phyloP scores from a whole-genome alignment of 768 basidiomycete genomes.

The Boletus pseudo-olivaceus region DNA sequence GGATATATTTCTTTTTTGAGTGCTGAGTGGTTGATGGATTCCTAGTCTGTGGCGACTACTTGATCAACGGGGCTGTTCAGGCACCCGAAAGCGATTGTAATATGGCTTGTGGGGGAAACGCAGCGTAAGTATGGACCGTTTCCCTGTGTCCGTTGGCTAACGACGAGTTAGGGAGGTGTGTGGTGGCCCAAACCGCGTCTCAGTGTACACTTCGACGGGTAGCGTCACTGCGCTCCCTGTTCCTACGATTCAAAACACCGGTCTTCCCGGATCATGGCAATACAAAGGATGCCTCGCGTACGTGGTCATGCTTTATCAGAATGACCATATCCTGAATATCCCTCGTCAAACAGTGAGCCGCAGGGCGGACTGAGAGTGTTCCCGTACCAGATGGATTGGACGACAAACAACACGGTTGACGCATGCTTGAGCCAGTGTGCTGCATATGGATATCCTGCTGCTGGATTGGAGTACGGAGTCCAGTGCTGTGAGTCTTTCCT shows the following conservation, averaged over 20 bases:
- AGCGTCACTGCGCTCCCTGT: conserved; percentile 56
- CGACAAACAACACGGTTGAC: conserved; percentile 59
- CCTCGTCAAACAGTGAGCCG: conserved; percentile 42
- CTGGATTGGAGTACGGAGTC: conserved; percentile 64
- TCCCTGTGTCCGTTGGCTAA: background rate
- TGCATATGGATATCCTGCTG: conserved; percentile 66
- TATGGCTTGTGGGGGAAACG: conserved; percentile 71
- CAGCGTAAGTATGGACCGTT: conserved; percentile 42
- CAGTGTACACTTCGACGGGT: conserved; percentile 56
- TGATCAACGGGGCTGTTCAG: conserved; percentile 57
- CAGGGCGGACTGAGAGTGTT: conserved; percentile 45
- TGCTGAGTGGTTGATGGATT: too few species aligned
- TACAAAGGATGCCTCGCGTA: conserved; percentile 70
- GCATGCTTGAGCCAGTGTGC: conserved; percentile 68
- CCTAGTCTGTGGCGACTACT: conserved; percentile 66
- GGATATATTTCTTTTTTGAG: background rate
- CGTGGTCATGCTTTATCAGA: conserved; percentile 15
- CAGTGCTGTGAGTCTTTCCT: conserved; percentile 66
- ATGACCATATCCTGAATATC: background rate
- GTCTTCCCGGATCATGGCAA: conserved; percentile 58
- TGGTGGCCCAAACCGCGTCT: conserved; percentile 70
- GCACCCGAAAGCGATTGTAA: conserved; percentile 54
- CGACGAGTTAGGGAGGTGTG: conserved; percentile 52
- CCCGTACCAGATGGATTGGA: conserved; percentile 57
- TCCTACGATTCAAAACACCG: conserved; percentile 51